phyloP scores from a whole-genome alignment of 2,329 filamentous ascomycete species.

The Phoma herbarum region DNA sequence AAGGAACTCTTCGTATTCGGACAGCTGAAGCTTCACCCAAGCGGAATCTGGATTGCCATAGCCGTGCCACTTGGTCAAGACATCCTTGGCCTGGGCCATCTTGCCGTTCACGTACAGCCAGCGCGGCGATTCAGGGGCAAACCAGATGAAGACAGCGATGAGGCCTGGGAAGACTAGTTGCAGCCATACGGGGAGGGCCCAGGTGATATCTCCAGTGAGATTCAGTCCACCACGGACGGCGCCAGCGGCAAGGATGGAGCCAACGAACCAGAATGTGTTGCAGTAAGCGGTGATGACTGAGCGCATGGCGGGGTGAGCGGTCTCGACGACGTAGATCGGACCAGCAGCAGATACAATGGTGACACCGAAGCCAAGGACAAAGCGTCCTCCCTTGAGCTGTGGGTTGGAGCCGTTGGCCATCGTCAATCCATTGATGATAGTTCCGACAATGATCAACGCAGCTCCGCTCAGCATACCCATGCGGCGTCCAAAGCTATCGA shows the following conservation, averaged over 20 bases:
- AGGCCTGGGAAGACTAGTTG: constrained; percentile 45
- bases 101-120: constrained; percentile 61
- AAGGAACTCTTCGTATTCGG: constrained; percentile 47
- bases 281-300: constrained; percentile 68
- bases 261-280: constrained; percentile 61
- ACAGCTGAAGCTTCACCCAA: constrained; percentile 47
- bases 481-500: not conserved
- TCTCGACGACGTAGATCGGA: constrained; percentile 70
- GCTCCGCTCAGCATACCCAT: not conserved
- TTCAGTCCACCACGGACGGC: constrained; percentile 59
- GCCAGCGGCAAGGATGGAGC: constrained; percentile 60
- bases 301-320: constrained; percentile 69
- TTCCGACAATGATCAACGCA: not conserved
- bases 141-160: constrained; percentile 58
- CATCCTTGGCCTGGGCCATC: constrained; percentile 63
- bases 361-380: constrained; percentile 70
- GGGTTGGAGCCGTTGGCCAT: not conserved
- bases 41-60: constrained; percentile 54
- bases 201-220: constrained; percentile 53
- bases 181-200: constrained; percentile 58
- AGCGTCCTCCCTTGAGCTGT: constrained; percentile 65
- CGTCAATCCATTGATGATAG: not conserved
- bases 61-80: constrained; percentile 66
- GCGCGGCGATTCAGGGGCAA: constrained; percentile 64
- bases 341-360: constrained; percentile 67